Evolutionary conservation across 2,329 filamentous ascomycete species (phyloP).

Genomic region (Thermochaetoides dissita): DNA sequence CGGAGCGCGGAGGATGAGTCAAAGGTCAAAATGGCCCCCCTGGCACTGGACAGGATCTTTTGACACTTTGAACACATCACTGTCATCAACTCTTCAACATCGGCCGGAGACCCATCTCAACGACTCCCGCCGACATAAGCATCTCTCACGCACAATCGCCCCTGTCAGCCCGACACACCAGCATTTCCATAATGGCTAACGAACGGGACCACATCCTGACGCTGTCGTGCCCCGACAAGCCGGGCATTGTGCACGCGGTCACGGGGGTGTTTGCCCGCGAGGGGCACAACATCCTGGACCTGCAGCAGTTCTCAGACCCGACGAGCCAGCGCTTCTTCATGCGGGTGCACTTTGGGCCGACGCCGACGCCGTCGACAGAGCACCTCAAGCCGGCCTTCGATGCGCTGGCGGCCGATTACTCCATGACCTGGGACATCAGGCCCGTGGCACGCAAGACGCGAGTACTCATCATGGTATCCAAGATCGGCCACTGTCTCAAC

Average conservation of each 20-base stretch:
- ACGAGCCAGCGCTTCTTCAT: constrained; percentile 70
- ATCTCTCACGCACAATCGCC: too few species aligned
- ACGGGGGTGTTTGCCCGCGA: constrained; percentile 62
- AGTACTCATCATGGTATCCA: constrained; percentile 79
- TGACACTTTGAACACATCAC: too few species aligned
- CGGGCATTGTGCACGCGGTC: constrained; percentile 74
- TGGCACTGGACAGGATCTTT: too few species aligned
- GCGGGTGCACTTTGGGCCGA: constrained; percentile 68
- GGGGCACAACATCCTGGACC: constrained; percentile 67
- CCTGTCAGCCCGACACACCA: too few species aligned
- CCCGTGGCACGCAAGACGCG: constrained; percentile 55
- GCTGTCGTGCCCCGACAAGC: constrained; percentile 70
- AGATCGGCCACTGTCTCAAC: constrained; percentile 76
- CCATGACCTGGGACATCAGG: constrained; percentile 59
- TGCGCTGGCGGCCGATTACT: constrained; percentile 46
- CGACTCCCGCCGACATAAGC: too few species aligned
- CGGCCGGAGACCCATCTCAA: too few species aligned
- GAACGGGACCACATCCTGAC: constrained; percentile 54
- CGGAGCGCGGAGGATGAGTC: too few species aligned
- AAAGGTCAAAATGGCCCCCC: too few species aligned
- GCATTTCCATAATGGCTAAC: constrained; percentile 26
- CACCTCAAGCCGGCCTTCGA: constrained; percentile 43
- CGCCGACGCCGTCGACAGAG: constrained; percentile 32
- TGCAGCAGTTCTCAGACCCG: constrained; percentile 72
- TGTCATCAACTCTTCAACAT: too few species aligned